These are phyloP conservation scores for Diaporthe aspalathi DNA, from an alignment of 2,329 filamentous ascomycete species.

Conservation along the genomic window DNA sequence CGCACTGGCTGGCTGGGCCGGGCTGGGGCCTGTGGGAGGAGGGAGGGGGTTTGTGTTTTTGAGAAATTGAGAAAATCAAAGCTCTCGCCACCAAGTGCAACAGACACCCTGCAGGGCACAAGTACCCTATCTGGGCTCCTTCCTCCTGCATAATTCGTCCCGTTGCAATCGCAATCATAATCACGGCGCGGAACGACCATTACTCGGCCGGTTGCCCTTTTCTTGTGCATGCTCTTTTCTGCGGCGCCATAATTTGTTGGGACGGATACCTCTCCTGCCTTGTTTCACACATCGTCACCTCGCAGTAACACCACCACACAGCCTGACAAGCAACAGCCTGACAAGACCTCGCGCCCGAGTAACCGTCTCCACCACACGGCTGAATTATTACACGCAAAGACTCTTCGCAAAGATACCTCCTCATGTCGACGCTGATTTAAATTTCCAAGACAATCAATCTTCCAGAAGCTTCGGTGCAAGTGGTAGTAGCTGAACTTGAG, in stretches of 20 bases:
- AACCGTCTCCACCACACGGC: background rate
- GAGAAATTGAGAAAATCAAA: slow-evolving; percentile 18
- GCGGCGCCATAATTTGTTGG: slow-evolving; percentile 30
- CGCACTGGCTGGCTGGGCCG: background rate
- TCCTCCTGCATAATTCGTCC: slow-evolving; percentile 2
- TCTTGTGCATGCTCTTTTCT: background rate
- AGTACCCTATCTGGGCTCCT: slow-evolving; percentile 15
- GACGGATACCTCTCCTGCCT: slow-evolving; percentile 12
- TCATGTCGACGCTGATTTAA: background rate
- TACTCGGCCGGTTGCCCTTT: background rate
- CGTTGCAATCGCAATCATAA: slow-evolving; percentile 12
- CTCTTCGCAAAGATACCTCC: background rate
- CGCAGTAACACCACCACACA: background rate
- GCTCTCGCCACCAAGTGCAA: slow-evolving; percentile 22
- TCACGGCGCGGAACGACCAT: background rate
- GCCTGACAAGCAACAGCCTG: background rate
- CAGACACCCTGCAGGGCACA: slow-evolving; percentile 15
- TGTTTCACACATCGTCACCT: slow-evolving; percentile 26
- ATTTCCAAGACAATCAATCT: background rate
- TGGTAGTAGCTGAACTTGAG: background rate
- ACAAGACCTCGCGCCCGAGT: background rate
- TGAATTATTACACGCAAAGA: background rate
- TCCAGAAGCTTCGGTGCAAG: background rate
- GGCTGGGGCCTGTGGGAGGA: too few relatives aligned
- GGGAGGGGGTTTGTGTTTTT: background rate